Evolutionary conservation across 2,329 filamentous ascomycete species (phyloP), one percentile per base, ranked within the genome.

Genomic region (Aaosphaeria pasadenensis): DNA sequence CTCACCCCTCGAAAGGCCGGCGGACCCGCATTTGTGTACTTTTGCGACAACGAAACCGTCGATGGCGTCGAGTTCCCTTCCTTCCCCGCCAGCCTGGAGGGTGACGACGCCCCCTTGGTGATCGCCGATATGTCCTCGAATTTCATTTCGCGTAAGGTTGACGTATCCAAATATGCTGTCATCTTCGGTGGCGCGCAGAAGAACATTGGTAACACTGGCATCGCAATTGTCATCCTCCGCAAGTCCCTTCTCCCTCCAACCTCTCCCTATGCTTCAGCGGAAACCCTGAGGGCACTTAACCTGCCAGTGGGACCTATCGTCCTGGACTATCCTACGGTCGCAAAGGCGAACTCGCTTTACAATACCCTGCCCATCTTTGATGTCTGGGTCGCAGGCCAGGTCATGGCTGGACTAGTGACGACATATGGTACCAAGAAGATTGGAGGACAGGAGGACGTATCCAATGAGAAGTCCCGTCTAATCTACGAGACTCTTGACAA

Each of bases 341-440:
- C 88, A 38, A 95, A 95, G 78, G 95, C 95, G 75, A 94, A 95
- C 75, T 94, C 88, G 59, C 79, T 97, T 30, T 97, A 97, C 77
- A 97, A 97, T 73, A 97, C 92, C 0, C 76, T 97, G 7, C 91
- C 89, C 62, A 95, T 97, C 63, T 96, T 97, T 63, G 91, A 92
- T 68, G 88, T 96, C 35, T 97, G 87, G 75, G 83, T 96, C 46
- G 89, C 89, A 11, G 91, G 91, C n/a, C 84, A 89, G 67, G 91
- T 97, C 44, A 85, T 97, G 64, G 84, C 88, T 64, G 84, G 82
- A 54, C 80, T 96, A 1, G 77, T 95, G 11, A 64, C 74, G 13
- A 80, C 76, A 0, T 88, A 82, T 69, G 78, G 83, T 3, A 71
- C 84, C 56, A 72, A 78, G 51, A 89, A 87, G 62, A 86, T 95